Evolutionary conservation across 345 rosid genomes (phyloP).

Genomic region (Ailanthus altissimus): DNA sequence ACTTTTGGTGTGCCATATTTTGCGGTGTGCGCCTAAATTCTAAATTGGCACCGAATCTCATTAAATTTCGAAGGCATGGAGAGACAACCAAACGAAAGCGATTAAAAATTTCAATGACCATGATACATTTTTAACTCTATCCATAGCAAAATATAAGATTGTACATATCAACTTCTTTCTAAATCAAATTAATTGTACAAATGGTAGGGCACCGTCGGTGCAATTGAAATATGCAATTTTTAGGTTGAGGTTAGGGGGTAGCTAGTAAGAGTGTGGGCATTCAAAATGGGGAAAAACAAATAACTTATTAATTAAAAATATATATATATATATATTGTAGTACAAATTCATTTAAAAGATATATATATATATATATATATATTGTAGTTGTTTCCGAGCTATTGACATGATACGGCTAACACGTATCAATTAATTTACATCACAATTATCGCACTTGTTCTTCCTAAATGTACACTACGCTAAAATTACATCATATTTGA

Average conservation of each 20-base stretch:
- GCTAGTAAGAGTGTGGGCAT: neutral
- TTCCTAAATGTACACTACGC: no score
- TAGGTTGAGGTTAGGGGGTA: neutral
- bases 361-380: no score
- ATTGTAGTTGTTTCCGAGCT: no score
- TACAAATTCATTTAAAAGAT: no score
- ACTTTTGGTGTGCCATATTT: conserved; percentile 11
- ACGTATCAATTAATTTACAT: no score
- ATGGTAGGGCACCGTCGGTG: neutral
- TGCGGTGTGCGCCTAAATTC: neutral
- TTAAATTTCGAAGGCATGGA: neutral
- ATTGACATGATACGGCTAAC: no score
- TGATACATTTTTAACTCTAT: neutral
- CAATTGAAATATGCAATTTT: neutral
- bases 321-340: no score
- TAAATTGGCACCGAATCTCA: neutral
- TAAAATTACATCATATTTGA: no score
- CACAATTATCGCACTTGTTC: no score
- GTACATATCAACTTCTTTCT: neutral
- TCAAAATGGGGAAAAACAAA: neutral
- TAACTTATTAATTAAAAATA: neutral
- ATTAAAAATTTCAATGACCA: neutral
- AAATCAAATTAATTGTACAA: neutral
- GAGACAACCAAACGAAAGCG: neutral
- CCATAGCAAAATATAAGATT: neutral